Evolutionary conservation across 371 early-diverging fungal genomes (phyloP), one percentile per base, ranked within the genome.

Genomic region (Umbelopsis sp.): DNA sequence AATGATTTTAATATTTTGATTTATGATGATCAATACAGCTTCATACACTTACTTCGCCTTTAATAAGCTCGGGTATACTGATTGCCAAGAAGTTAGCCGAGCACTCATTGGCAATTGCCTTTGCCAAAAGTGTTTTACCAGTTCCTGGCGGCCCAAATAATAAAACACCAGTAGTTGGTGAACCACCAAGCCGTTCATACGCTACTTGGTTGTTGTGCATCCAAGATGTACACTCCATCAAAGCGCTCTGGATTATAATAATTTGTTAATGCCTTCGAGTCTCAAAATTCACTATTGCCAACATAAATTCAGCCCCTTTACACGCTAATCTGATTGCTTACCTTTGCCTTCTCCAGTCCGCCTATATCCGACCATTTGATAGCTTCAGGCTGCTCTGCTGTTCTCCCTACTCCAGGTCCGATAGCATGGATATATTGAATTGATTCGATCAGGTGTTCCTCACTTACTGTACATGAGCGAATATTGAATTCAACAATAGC

Each of bases 201-300:
- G 86, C 87, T 53, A 85, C 87, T 12, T 79, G 81, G 63, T 90
- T 84, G 52, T 82, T 76, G 32, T 97, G 82, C 0, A 97, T 91
- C 93, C 99, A 97, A 20, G 96, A 93, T 0, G 97, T 94, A 0
- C 94, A 86, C 77, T 99, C 99, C 70, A 92, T 85, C 4, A 99
- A 80, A n/a, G 89, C 88, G 52, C 71, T 66, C 85, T 85, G 64
- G 16, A 32, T 29, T 22, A 52, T 20, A 65, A 29, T 44, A 14
- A 29, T 29, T 45, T 22, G 44, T 25, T 7, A 11, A 2, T 4
- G 4, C 7, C 12, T 62, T 57, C n/a, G 2, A 35, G 7, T 41
- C 14, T 29, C 41, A 24, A 6, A 29, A 10, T 6, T 32, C 9
- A 25, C 44, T 32, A 29, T 16, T 14, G 35, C 24, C 32, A 16